A percentile compares a stretch with the other conserved stretches of the same genome.
Conservation (phyloP, 805 yeast species). For the Myxozyma monticola region DNA sequence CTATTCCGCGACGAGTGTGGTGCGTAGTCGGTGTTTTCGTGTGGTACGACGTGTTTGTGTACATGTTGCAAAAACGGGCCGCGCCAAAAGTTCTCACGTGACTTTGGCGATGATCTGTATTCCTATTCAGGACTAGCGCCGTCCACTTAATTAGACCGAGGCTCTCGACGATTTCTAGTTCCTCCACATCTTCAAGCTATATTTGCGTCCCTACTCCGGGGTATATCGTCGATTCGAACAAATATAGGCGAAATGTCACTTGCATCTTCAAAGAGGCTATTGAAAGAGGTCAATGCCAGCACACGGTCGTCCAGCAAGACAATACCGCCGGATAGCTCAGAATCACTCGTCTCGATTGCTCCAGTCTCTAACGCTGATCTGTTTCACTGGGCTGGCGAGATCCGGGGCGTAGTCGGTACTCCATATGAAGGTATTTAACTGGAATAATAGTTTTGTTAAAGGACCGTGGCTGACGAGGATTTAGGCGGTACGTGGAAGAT, state of each 20-base stretch:
- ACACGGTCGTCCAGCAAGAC: slow-evolving; percentile 7
- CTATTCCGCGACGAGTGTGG: too few species aligned
- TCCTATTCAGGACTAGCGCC: too few species aligned
- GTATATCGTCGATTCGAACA: too few species aligned
- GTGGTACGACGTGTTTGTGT: too few species aligned
- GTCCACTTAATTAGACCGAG: too few species aligned
- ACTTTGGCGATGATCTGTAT: too few species aligned
- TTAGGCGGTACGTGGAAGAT: slow-evolving; percentile 54
- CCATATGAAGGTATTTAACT: slow-evolving; percentile 18
- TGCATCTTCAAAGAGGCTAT: slow-evolving; percentile 19
- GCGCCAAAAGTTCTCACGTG: too few species aligned
- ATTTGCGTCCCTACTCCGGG: too few species aligned
- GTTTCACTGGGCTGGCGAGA: slow-evolving; percentile 24
- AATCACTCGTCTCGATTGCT: slow-evolving; percentile 7
- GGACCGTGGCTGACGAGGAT: slow-evolving; percentile 44
- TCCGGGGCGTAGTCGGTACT: slow-evolving; percentile 11
- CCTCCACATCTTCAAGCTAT: too few species aligned
- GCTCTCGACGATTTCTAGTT: too few species aligned
- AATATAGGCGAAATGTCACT: slow-evolving; percentile 3
- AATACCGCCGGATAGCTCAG: background rate
- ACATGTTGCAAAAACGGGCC: too few species aligned
- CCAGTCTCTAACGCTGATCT: slow-evolving; percentile 25
- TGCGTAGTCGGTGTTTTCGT: too few species aligned
- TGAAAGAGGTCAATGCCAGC: slow-evolving; percentile 18
- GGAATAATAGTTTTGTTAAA: slow-evolving; percentile 27